Base-by-base conservation (phyloP, 768 basidiomycete species). In the Lyophyllum atratum region DNA sequence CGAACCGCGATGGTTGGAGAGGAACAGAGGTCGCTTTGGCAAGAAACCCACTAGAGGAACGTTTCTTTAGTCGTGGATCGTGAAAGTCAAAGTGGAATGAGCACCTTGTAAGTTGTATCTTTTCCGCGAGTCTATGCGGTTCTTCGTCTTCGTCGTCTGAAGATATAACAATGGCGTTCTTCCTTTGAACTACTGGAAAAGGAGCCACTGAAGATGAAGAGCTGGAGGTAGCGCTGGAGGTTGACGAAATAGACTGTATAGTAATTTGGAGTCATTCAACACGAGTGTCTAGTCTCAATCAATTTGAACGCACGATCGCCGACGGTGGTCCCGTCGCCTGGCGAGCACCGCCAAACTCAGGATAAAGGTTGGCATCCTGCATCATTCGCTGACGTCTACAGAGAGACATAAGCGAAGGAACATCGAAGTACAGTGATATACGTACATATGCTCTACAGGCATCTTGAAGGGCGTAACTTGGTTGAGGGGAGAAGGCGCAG, bases 391-490 rank as follows among this genome's bases (percentile, higher is more conserved):
- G 68, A 22, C 75, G 72, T 47, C 75, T 76, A 42, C 21, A 53
- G 4, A 44, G 43, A 52, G 4, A 49, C 29, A 14, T 34, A 25
- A 57, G 48, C 24, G 24, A 10, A 15, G 9, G n/a, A 22, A 24
- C 14, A 14, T 34, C 1, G 34, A 8, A 31, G 34, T 25, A 17
- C 10, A 24, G 21, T 37, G 22, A 52, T 14, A 26, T 28, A 44
- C 68, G 54, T 61, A 74, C 75, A 76, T 61, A 25, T 72, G 62
- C 65, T 76, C 75, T 44, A 74, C 53, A n/a, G 73, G 70, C 70
- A 72, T 73, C 45, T 45, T 63, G 42, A 26, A 11, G 34, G 22
- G 21, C 19, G 10, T 44, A 40, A 34, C 46, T 52, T 24, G 40
- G 49, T 48, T 40, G 31, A 19, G 39, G 40, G 29, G 49, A 46